A percentile compares a stretch with the other conserved stretches of the same genome.
These are phyloP conservation scores for Brassica incana DNA, from an alignment of 345 rosid genomes.

Conservation along the genomic window DNA sequence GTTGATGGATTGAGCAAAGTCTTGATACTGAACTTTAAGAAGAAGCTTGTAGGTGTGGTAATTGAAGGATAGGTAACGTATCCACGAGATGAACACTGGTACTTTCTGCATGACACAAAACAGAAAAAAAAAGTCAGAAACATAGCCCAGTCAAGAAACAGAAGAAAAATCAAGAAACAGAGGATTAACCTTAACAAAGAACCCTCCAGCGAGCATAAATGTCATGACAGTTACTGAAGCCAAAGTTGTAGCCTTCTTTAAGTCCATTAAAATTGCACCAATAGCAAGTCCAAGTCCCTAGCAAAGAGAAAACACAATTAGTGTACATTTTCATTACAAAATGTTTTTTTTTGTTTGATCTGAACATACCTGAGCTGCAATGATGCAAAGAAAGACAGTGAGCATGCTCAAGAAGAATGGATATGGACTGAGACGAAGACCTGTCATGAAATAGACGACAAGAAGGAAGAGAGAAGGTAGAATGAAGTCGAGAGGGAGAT, in stretches of 20 bases:
- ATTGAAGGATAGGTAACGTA: constrained; percentile 92
- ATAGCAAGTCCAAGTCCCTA: constrained; percentile 99
- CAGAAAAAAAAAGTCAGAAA: not conserved
- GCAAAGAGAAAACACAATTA: constrained; percentile 7
- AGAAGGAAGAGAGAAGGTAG: constrained; percentile 84
- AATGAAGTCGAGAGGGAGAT: constrained; percentile 87
- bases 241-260: constrained; percentile 87
- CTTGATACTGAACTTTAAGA: constrained; percentile 77
- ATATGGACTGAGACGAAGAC: constrained; percentile 59
- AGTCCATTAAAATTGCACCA: constrained; percentile 92
- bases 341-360: too few species aligned
- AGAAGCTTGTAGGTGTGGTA: constrained; percentile 96
- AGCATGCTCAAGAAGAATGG: constrained; percentile 82
- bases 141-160: not conserved
- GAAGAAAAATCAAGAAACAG: not conserved
- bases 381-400: constrained; percentile 77
- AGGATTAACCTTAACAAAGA: constrained; percentile 67
- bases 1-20: constrained; percentile 43
- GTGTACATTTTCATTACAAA: not conserved
- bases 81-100: constrained; percentile 85
- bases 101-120: constrained; percentile 56
- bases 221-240: constrained; percentile 98
- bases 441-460: constrained; percentile 95
- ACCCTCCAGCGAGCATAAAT: constrained; percentile 96
- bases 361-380: constrained; percentile 80